Conservation (phyloP, 192 early-diverging fungal species). For the Entomortierella parvispora region DNA sequence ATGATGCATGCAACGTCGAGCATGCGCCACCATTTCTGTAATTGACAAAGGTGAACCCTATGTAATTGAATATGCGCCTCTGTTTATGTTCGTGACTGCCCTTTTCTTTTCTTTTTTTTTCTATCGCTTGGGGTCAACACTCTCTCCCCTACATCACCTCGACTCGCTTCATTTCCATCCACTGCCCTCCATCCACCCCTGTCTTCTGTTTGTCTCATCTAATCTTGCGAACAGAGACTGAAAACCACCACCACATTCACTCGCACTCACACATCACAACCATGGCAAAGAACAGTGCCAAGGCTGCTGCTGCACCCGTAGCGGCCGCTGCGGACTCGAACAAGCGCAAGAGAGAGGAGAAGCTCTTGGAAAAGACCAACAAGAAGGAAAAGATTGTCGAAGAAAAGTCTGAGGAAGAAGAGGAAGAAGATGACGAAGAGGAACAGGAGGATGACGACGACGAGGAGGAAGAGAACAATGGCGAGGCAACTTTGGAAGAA, state of each 20-base stretch:
- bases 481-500: slow-evolving; percentile 7
- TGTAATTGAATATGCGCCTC: neutral
- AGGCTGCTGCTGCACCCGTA: slow-evolving; percentile 21
- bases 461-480: slow-evolving; percentile 14
- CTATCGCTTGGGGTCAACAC: neutral
- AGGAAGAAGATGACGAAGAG: slow-evolving; percentile 28
- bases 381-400: slow-evolving; percentile 46
- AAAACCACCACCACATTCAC: neutral
- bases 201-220: neutral
- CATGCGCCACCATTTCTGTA: neutral
- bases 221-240: neutral
- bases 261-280: slow-evolving; percentile 5
- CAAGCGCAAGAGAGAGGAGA: slow-evolving; percentile 52
- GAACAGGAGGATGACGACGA: slow-evolving; percentile 20
- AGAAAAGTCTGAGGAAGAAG: slow-evolving; percentile 15
- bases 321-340: slow-evolving; percentile 25
- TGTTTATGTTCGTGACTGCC: too few species aligned
- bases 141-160: slow-evolving; percentile 28
- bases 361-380: slow-evolving; percentile 42
- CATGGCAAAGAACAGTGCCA: slow-evolving; percentile 47
- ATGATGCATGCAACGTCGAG: too few species aligned
- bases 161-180: neutral
- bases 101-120: slow-evolving; percentile 11
- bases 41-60: neutral
- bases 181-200: neutral